These are phyloP conservation scores for Pythium grandisporangium DNA, from an alignment of 352 stramenopile genomes.

Conservation along the genomic window DNA sequence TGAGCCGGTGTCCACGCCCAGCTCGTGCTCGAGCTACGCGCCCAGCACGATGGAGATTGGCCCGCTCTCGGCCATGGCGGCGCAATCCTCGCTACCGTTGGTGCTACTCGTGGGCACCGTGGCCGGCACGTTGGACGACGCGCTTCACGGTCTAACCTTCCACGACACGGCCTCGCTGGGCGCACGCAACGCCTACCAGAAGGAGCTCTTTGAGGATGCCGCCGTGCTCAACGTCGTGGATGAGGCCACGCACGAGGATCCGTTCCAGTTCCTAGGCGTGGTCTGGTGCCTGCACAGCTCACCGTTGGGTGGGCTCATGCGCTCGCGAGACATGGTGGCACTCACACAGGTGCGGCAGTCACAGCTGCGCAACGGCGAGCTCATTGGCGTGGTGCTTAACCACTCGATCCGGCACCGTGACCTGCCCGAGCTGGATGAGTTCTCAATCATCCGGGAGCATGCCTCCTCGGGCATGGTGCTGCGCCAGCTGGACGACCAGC, in stretches of 20 bases:
- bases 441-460: constrained; percentile 22
- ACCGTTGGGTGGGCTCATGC: constrained; percentile 23
- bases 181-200: constrained; percentile 18
- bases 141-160: constrained; percentile 31
- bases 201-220: constrained; percentile 18
- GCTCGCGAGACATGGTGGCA: constrained; percentile 27
- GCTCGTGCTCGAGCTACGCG: no score
- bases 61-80: constrained; percentile 27
- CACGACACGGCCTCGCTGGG: constrained; percentile 29
- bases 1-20: no score
- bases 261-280: constrained; percentile 21
- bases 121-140: constrained; percentile 36
- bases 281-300: constrained; percentile 15
- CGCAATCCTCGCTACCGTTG: constrained; percentile 22
- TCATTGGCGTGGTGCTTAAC: constrained; percentile 28
- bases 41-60: constrained; percentile 40
- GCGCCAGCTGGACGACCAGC: constrained; percentile 22
- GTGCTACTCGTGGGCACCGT: constrained; percentile 17
- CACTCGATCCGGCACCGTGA: constrained; percentile 51
- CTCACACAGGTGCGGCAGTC: constrained; percentile 2
- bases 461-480: constrained; percentile 27
- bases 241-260: constrained; percentile 13
- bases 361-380: constrained; percentile 18
- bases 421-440: constrained; percentile 22
- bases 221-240: constrained; percentile 17